Base-by-base conservation (phyloP, 306 rosid genomes). In the Medicago arabica region DNA sequence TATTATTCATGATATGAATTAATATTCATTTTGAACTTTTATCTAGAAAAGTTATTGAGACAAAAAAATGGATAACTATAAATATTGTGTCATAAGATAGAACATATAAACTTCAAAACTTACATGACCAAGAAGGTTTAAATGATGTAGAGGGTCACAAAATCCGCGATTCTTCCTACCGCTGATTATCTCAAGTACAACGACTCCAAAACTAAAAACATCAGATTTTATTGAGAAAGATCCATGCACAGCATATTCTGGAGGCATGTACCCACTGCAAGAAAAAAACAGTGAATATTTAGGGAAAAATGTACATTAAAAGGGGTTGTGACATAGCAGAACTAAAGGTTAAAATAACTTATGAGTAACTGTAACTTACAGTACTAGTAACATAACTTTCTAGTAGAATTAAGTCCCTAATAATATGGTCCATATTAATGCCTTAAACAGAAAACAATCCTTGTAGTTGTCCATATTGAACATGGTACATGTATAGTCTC, bases 151-250 rank as follows among this genome's bases (percentile, higher is more conserved):
- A 66, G 71, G 54, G 54, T 66, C 71, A 19, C 28, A 41, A 41
- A 66, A 38, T 18, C 17, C n/a, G 14, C 54, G 34, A 41, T 17
- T 66, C 71, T 66, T 66, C 9, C 16, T 66, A 3, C 71, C 54
- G 2, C 71, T 66, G 19, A 66, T 41, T 41, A 41, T 66, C 14
- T 63, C 68, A n/a, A 63, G 68, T 3, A 63, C 23, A 34, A 63
- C 36, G 13, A 63, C 68, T 21, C 68, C 19, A 38, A 63, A 63
- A 23, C 68, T 63, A 34, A 34, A 63, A 63, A 63, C 68, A 63
- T 63, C 68, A 15, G 38, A 66, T 41, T 66, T 66, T 7, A 41
- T 66, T 18, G 68, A 63, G 23, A 63, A 63, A 9, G 21, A 63
- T 31, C 71, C 71, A 41, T 19, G 53, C 10, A 25, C 65, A 5